These are phyloP conservation scores for Hericium rajendrae DNA, from an alignment of 768 basidiomycete species.

Conservation along the genomic window DNA sequence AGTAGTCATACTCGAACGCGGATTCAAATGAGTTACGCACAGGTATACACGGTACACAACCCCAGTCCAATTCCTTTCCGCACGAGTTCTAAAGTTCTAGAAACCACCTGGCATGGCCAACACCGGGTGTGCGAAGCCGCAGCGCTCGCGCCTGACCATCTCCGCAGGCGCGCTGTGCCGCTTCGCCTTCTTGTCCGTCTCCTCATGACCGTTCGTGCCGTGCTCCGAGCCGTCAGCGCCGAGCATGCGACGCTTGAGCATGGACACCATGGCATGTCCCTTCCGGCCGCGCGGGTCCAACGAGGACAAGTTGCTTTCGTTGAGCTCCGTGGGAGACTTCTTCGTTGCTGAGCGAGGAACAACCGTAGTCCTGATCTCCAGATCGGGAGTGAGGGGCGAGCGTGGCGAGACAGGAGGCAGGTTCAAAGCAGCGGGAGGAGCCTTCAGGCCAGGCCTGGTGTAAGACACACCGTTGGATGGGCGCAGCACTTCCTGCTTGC, in stretches of 20 bases:
- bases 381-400: slow-evolving; percentile 30
- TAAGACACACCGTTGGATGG: background rate
- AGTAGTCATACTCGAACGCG: too few relatives aligned
- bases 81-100: slow-evolving; percentile 22
- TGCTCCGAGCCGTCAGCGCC: slow-evolving; percentile 8
- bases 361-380: slow-evolving; percentile 39
- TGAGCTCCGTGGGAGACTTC: slow-evolving; percentile 36
- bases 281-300: slow-evolving; percentile 45
- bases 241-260: slow-evolving; percentile 46
- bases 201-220: slow-evolving; percentile 16
- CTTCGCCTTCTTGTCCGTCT: slow-evolving; percentile 25
- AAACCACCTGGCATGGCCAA: slow-evolving; percentile 52
- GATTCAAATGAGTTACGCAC: background rate
- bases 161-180: slow-evolving; percentile 60
- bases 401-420: slow-evolving; percentile 24
- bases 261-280: slow-evolving; percentile 56
- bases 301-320: slow-evolving; percentile 41
- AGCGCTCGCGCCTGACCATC: slow-evolving; percentile 37
- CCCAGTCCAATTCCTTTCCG: background rate
- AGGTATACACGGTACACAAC: background rate
- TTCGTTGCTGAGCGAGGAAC: slow-evolving; percentile 33
- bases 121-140: slow-evolving; percentile 50
- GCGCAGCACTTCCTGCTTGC: background rate
- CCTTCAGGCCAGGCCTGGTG: slow-evolving; percentile 1
- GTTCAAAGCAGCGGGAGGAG: slow-evolving; percentile 12